Base-by-base conservation (phyloP, 75 land plant species). In the Pinus tabuliformis region DNA sequence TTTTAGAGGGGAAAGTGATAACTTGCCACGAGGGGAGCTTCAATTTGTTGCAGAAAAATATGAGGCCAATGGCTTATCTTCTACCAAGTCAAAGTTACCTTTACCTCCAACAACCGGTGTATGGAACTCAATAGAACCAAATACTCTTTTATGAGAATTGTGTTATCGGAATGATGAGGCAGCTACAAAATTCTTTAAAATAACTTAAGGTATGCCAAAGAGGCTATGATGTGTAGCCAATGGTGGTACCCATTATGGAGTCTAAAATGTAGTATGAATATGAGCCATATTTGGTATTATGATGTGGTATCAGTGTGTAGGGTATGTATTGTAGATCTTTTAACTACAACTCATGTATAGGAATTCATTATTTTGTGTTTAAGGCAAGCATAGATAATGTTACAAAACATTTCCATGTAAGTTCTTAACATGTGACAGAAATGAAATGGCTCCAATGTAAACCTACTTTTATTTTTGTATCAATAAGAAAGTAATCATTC, bases 111-210 rank as follows among this genome's bases (percentile, higher is more conserved):
- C 96, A 3, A 61, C 95, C 22, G 91, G 92, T 63, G 80, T 84
- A 18, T 96, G 99, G 99, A 87, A 76, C 62, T 87, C 95, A 24
- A 82, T 85, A 12, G 95, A 96, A 30, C 84, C 99, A 57, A 92
- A 93, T 80, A 96, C 99, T 37, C 76, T 96, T 16, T 70, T 96
- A 75, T 84, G 99, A 18, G 89, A 94, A 60, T 77, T 96, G 37
- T 96, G 99, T 75, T 81, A 94, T 73, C 78, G 97, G 54, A 84
- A 86, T 62, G 97, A 94, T 78, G 93, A 88, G 15, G 82, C 85
- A 24, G 93, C 95, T 58, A 77, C 97, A 24, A 94, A 80, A 81
- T 94, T 94, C 42, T 82, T 94, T 18, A 96, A 94, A 87, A 96
- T 92, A 76, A 86, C 87, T 14, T 94, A 94, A 61, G 81, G 87